phyloP scores from a whole-genome alignment of 2,329 filamentous ascomycete genomes.

The Colletotrichum gloeosporioides region DNA sequence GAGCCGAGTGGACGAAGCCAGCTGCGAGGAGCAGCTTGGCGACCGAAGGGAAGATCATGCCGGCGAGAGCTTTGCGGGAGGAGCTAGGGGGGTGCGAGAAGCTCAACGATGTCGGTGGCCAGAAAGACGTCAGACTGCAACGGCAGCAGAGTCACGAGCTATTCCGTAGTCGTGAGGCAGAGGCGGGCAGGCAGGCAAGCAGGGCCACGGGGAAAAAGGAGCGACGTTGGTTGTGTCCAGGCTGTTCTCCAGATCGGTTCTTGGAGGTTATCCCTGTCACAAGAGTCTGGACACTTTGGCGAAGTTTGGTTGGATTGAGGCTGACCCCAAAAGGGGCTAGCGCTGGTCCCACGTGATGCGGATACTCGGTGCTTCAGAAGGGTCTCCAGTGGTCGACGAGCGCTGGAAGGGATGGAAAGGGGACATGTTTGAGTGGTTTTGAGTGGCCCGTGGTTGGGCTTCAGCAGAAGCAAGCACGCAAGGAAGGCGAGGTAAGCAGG shows the following conservation, averaged over 20 bases:
- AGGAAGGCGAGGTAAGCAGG: not conserved
- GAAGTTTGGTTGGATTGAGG: conserved; percentile 22
- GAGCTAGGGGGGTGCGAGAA: not conserved
- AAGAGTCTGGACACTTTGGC: conserved; percentile 24
- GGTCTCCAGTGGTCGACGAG: not conserved
- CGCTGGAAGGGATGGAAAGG: conserved; percentile 5
- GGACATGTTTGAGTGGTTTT: not conserved
- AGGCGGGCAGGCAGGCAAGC: conserved; percentile 2
- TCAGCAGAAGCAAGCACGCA: not conserved
- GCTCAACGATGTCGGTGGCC: not conserved
- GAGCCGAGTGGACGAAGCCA: conserved; percentile 59
- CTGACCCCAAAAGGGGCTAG: conserved; percentile 18
- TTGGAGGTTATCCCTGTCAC: conserved; percentile 20
- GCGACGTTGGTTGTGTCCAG: conserved; percentile 21
- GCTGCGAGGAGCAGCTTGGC: conserved; percentile 49
- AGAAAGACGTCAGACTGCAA: not conserved
- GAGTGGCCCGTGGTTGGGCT: conserved; percentile 3
- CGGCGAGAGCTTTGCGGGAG: conserved; percentile 11
- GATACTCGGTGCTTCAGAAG: conserved; percentile 10
- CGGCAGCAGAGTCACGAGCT: not conserved
- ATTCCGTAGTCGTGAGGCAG: not conserved
- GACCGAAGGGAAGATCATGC: conserved; percentile 50
- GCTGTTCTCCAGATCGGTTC: conserved; percentile 21
- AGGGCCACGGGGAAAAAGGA: conserved; percentile 5
- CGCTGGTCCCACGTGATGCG: conserved; percentile 14